Evolutionary conservation across 805 yeast genomes (phyloP).

Genomic region (Diddensiella santjacobensis): DNA sequence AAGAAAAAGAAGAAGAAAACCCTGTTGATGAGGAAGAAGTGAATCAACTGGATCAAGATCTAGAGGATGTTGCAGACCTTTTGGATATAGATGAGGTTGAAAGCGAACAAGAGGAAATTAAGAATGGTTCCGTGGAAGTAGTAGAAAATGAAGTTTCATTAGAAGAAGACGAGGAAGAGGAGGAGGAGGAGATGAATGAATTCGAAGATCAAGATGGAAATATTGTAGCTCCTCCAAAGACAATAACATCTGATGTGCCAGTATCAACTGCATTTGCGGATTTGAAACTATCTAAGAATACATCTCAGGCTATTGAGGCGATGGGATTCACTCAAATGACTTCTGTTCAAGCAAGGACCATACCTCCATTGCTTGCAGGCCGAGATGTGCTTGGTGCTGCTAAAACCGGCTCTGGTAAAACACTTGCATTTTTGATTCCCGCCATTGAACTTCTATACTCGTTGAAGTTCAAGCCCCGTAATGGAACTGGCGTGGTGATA

Average conservation of each 20-base stretch:
- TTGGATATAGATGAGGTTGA: slow-evolving; percentile 21
- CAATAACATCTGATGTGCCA: slow-evolving; percentile 20
- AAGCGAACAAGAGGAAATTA: slow-evolving; percentile 26
- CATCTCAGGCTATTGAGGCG: slow-evolving; percentile 70
- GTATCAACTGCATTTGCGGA: slow-evolving; percentile 41
- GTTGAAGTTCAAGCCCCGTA: slow-evolving; percentile 91
- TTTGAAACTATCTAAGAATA: slow-evolving; percentile 72
- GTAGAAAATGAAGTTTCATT: slow-evolving; percentile 28
- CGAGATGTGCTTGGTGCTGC: slow-evolving; percentile 99
- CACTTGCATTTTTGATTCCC: slow-evolving; percentile 91
- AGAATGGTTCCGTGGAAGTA: slow-evolving; percentile 21
- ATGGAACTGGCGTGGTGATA: slow-evolving; percentile 95
- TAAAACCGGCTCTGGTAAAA: slow-evolving; percentile 98
- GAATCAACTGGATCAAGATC: slow-evolving; percentile 24
- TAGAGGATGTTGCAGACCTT: slow-evolving; percentile 22
- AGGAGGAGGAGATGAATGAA: slow-evolving; percentile 30
- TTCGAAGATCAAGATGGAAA: slow-evolving; percentile 20
- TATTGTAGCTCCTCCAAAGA: slow-evolving; percentile 6
- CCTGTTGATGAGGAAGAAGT: slow-evolving; percentile 18
- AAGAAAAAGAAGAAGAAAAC: slow-evolving; percentile 2
- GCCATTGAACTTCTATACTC: slow-evolving; percentile 91
- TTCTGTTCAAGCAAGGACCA: slow-evolving; percentile 89
- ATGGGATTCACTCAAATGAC: slow-evolving; percentile 96
- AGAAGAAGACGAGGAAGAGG: slow-evolving; percentile 29
- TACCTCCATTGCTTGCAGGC: slow-evolving; percentile 95